Conservation (phyloP, 2,329 filamentous ascomycete genomes). For the Emmonsia crescens region DNA sequence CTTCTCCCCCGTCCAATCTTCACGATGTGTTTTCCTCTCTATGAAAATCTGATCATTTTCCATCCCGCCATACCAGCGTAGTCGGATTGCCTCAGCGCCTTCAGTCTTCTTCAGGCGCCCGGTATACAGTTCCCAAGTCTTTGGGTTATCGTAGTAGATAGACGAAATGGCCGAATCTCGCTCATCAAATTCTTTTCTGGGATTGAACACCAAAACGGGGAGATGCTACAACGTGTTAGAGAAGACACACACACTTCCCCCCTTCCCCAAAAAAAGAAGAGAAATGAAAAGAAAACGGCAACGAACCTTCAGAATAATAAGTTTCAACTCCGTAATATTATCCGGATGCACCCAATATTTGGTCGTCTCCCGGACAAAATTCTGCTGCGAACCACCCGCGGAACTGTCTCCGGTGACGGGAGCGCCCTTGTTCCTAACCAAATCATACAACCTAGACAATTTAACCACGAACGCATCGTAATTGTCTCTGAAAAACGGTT, state of each 20-base stretch:
- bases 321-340: slow-evolving; percentile 95
- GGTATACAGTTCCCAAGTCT: slow-evolving; percentile 88
- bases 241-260: not conserved
- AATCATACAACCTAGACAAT: slow-evolving; percentile 87
- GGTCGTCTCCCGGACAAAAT: slow-evolving; percentile 91
- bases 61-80: slow-evolving; percentile 98
- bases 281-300: not conserved
- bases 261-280: not conserved
- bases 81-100: slow-evolving; percentile 88
- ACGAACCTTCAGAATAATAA: slow-evolving; percentile 77
- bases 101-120: slow-evolving; percentile 96
- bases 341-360: slow-evolving; percentile 99
- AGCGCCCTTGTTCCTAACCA: slow-evolving; percentile 85
- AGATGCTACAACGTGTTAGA: slow-evolving; percentile 49
- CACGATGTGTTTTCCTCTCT: slow-evolving; percentile 93
- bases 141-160: slow-evolving; percentile 94
- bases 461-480: slow-evolving; percentile 94
- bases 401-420: slow-evolving; percentile 85
- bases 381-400: slow-evolving; percentile 84
- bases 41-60: slow-evolving; percentile 90
- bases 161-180: slow-evolving; percentile 93
- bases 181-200: slow-evolving; percentile 88
- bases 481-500: slow-evolving; percentile 98
- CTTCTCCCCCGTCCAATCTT: slow-evolving; percentile 98
- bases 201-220: slow-evolving; percentile 92